Base-by-base conservation (phyloP, 371 early-diverging fungal species). In the Mucor irregularis region DNA sequence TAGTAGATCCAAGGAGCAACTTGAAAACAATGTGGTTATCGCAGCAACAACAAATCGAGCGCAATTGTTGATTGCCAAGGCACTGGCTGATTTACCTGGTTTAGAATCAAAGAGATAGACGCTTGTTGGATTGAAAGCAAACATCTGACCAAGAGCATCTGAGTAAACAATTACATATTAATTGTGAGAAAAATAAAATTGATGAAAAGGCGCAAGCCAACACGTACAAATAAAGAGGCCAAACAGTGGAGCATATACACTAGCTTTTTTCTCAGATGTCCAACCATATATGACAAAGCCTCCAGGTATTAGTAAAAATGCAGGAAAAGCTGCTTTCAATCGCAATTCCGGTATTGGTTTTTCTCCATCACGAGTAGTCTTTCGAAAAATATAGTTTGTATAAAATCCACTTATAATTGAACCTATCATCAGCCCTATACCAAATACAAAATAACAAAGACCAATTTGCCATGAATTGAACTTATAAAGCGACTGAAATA, bases 241-340 rank as follows among this genome's bases (percentile, higher is more conserved):
- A 21, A 75, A 40, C 22, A 84, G 71, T 3, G 82, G 74, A 0
- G 56, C 74, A 50, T 76, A 81, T 5, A 78, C 68, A 22, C 60
- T 68, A n/a, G 74, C 47, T 0, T 53, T 45, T 13, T 65, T 54
- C 22, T 70, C 40, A 10, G 78, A 67, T 26, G 73, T 68, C 80
- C 81, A 84, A 1, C 80, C 85, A 61, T 78, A 84, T 13, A 82
- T 22, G 0, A 84, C 60, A 1, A 77, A 68, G 0, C 85, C 85
- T 4, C 65, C 30, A 13, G 85, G 85, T 10, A 84, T 73, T 10
- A 81, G 56, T 10, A 74, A 21, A 40, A 75, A 78, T 4, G 78
- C 78, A 37, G 76, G 62, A 49, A 70, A 64, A 0, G 76, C 66
- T 35, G 78, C 75, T 24, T 58, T 59, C 16, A 82, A 55, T 29